Base-by-base conservation (phyloP, 2,329 filamentous ascomycete genomes). In the Scorias spongiosa region DNA sequence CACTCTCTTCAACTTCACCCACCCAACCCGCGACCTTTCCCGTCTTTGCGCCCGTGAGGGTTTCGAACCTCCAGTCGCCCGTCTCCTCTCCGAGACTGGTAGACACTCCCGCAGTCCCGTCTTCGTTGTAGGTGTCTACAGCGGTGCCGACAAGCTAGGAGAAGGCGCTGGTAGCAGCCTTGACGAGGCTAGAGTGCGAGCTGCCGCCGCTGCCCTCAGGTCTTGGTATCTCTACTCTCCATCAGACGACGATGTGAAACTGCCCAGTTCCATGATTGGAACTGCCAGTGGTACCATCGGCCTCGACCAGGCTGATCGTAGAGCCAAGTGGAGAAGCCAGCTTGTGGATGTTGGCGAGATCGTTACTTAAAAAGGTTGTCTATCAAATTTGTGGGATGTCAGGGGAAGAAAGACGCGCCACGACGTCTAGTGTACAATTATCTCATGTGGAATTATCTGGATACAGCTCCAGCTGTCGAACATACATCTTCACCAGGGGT, bases 191-290 rank as follows among this genome's bases (percentile, higher is more conserved):
- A 77, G 85, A 50, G 72, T 76, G 50, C 76, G 84, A 61, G 91
- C 91, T 15, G 78, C 84, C 32, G 88, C 93, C 57, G 80, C 82
- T 49, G 80, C 87, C 14, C 70, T 98, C 58, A 93, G 94, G 71
- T 74, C 81, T 5, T 98, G 91, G 91, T 98, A 98, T 64, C 70
- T 98, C 43, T 98, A 98, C 69, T 88, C 80, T 61, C 89, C 91
- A 1, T 58, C 76, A 39, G 61, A 67, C 7, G 63, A 74, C 29
- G 61, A 69, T 18, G 63, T 68, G 6, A 65, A 66, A 29, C 57
- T 74, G 43, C 73, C 74, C 20, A 74, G 69, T 51, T 36, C 12
- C 69, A 70, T 15, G 51, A 54, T 5, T 54, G 20, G 38, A 48
- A 67, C 59, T 49, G 60, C 63, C 46, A 62, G 59, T 32, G 57